Base-by-base conservation (phyloP, 2,329 filamentous ascomycete species). In the Diaporthe ilicicola region DNA sequence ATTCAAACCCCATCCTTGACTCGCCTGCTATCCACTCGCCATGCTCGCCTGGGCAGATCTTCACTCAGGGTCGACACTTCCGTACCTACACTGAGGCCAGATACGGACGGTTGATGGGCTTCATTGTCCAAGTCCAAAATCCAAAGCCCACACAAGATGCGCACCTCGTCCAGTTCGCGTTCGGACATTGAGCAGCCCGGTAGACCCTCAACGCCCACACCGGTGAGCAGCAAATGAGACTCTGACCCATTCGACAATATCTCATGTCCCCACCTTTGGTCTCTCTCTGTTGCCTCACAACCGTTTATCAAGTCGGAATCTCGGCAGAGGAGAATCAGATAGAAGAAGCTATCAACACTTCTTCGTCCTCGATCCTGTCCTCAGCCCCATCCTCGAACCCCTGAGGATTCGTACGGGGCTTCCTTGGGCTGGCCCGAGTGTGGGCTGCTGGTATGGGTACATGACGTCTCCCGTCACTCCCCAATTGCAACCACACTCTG, bases 201-300 rank as follows among this genome's bases (percentile, higher is more conserved):
- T 24, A 24, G 59, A 50, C 59, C 59, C 44, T 50, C 59, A 50
- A 37, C 44, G 34, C 59, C 59, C 59, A 64, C 59, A 64, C 59
- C 59, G 59, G 59, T 64, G 42, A 64, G 44, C 29, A 50, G 44
- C 59, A 50, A 50, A 64, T 64, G 59, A 64, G 44, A 64, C 59
- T 44, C 29, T 64, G 59, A 15, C 59, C 59, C 59, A 64, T 64
- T 50, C 6, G 29, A 27, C 59, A 64, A 64, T 64, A 64, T 64
- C 59, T 44, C 59, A 64, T 62, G 48, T 64, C 48, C 50, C 59
- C 59, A 64, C 59, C 34, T 64, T 22, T 32, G 44, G 24, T 64
- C 59, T 62, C 12, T 64, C 44, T 48, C 29, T 34, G 44, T 64
- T 27, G 37, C 59, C 59, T 64, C 44, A 17, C 19, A 12, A 10